phyloP scores from a whole-genome alignment of 805 yeast genomes.

The Myxozyma udenii region DNA sequence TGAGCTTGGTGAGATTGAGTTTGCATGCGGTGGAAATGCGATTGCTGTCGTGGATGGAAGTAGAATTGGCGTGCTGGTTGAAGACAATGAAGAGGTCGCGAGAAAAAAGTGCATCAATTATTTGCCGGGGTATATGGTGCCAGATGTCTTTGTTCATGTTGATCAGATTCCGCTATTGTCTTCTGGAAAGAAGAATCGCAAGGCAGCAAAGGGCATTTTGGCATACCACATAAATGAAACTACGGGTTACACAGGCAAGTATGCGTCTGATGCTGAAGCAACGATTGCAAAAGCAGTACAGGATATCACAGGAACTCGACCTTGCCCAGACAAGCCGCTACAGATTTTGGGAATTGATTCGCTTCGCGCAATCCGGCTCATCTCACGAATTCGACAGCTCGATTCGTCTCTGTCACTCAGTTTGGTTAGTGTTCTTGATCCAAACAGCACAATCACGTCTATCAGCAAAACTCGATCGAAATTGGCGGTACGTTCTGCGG shows the following conservation, averaged over 20 bases:
- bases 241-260: not conserved
- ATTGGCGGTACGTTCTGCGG: not conserved
- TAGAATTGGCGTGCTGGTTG: conserved; percentile 17
- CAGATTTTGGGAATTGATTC: conserved; percentile 23
- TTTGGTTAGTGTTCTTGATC: not conserved
- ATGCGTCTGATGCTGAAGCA: conserved; percentile 1
- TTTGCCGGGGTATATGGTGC: conserved; percentile 30
- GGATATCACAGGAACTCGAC: conserved; percentile 1
- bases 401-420: not conserved
- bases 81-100: conserved; percentile 3
- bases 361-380: conserved; percentile 10
- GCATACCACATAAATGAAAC: not conserved
- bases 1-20: conserved; percentile 37
- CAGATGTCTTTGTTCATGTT: conserved; percentile 13
- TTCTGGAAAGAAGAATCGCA: conserved; percentile 30
- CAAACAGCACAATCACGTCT: not conserved
- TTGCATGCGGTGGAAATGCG: conserved; percentile 13
- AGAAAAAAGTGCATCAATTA: conserved; percentile 3
- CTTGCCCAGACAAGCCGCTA: conserved; percentile 3
- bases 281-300: conserved; percentile 2
- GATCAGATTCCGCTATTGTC: conserved; percentile 24
- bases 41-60: conserved; percentile 11
- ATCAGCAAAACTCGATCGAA: no score
- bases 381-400: not conserved
- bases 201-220: conserved; percentile 1